Base-by-base conservation (phyloP, 805 yeast genomes). In the Candida michaelii region DNA sequence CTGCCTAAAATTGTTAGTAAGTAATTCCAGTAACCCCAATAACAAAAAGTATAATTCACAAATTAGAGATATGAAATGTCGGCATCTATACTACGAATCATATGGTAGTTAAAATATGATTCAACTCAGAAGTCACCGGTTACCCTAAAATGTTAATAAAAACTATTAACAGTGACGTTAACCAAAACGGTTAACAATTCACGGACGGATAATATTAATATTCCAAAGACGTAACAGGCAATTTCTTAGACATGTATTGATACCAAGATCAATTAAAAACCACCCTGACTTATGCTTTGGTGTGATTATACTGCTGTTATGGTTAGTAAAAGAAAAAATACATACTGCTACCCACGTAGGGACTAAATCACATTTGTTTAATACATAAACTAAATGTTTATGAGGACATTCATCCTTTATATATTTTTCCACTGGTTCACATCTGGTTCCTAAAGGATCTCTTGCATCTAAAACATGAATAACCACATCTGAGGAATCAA, bases 281-380 rank as follows among this genome's bases (percentile, higher is more conserved):
- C 70, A 60, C 72, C 93, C 89, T 85, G 93, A 85, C 93, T 74
- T 80, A 79, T 82, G 77, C 91, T 81, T 85, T 88, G 97, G 96
- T 13, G 19, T 33, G 17, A 14, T 24, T 31, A n/a, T 16, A n/a
- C 25, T 13, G 19, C 5, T 23, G n/a, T n/a, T 25, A 12, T 34
- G 12, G 30, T 31, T 37, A 31, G 35, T 33, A 29, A 39, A 16
- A 25, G 19, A 21, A 27, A 23, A 36, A 48, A 60, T 66, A 89
- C 98, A 79, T 89, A 90, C 98, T 58, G 98, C 97, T 59, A 89
- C 97, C 97, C 98, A 91, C 36, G 97, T 91, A 50, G 99, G 99
- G 40, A 91, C 97, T 59, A 91, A 80, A 74, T 91, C 99, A 79
- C 97, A 90, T 76, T 91, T 91, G 79, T 91, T 91, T 68, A 91